These are phyloP conservation scores for Solanum dulcamara DNA, from an alignment of 257 asterid species.

Conservation along the genomic window DNA sequence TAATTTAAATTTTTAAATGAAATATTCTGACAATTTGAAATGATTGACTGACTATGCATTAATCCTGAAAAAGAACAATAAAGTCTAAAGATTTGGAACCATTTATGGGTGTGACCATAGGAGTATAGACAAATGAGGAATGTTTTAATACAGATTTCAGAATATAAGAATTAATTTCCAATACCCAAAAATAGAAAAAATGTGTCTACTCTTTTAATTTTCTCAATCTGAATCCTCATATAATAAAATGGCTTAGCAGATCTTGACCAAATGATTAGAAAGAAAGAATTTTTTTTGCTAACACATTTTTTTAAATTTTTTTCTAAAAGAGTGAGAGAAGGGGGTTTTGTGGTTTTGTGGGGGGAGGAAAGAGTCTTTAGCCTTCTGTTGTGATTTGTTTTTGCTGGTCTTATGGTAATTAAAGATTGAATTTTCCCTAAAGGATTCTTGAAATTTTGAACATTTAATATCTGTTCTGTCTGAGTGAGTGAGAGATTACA, in stretches of 20 bases:
- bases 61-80: background rate
- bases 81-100: background rate
- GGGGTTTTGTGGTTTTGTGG: background rate
- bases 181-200: background rate
- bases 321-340: background rate
- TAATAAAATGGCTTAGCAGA: background rate
- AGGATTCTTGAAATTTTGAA: background rate
- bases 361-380: conserved; percentile 2
- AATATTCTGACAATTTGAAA: background rate
- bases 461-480: background rate
- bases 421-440: background rate
- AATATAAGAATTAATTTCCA: background rate
- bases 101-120: background rate
- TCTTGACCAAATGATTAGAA: background rate
- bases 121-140: background rate
- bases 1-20: too few relatives aligned
- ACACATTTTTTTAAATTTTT: background rate
- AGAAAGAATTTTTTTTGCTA: background rate
- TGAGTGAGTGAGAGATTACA: background rate
- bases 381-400: conserved; percentile 1
- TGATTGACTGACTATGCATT: background rate
- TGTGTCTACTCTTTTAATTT: background rate
- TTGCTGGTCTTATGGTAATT: conserved; percentile 2
- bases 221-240: background rate
- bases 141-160: background rate